Conservation (phyloP, 2,329 filamentous ascomycete genomes). For the Lojkania enalia region DNA sequence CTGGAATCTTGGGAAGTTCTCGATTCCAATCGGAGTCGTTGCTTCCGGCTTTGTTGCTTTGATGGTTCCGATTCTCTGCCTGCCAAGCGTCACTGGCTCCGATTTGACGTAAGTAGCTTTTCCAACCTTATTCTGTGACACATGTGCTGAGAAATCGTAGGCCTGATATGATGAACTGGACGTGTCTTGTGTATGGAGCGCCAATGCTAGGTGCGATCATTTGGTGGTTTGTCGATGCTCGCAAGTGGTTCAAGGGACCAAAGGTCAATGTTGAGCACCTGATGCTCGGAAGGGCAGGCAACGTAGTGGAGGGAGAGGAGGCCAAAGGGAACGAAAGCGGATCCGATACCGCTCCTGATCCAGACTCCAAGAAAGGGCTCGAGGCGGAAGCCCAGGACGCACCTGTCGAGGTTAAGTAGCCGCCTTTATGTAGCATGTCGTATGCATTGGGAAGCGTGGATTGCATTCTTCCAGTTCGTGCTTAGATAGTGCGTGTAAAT, state of each 20-base stretch:
- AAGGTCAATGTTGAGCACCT: constrained; percentile 67
- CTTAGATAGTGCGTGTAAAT: too few species aligned
- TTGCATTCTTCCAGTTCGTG: too few species aligned
- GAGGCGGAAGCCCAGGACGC: background rate
- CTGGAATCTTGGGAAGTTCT: constrained; percentile 67
- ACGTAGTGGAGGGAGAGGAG: constrained; percentile 42
- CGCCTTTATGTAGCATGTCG: too few species aligned
- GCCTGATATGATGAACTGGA: constrained; percentile 67
- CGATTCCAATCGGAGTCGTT: constrained; percentile 59
- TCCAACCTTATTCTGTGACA: background rate
- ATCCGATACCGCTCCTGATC: constrained; percentile 5
- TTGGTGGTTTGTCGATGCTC: constrained; percentile 67
- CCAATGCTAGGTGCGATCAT: constrained; percentile 62
- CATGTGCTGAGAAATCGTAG: constrained; percentile 31
- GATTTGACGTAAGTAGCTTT: constrained; percentile 53
- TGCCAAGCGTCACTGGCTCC: constrained; percentile 61
- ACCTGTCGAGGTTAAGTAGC: too few species aligned
- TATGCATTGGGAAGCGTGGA: too few species aligned
- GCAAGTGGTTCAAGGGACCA: constrained; percentile 71
- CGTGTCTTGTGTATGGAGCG: constrained; percentile 66
- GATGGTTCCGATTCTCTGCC: constrained; percentile 70
- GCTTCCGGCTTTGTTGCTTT: constrained; percentile 64
- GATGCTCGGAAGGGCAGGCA: constrained; percentile 49
- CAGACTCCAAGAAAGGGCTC: background rate
- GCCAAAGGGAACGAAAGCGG: constrained; percentile 16